Conservation (phyloP, 352 stramenopile genomes). For the Pythium phragmiticola region DNA sequence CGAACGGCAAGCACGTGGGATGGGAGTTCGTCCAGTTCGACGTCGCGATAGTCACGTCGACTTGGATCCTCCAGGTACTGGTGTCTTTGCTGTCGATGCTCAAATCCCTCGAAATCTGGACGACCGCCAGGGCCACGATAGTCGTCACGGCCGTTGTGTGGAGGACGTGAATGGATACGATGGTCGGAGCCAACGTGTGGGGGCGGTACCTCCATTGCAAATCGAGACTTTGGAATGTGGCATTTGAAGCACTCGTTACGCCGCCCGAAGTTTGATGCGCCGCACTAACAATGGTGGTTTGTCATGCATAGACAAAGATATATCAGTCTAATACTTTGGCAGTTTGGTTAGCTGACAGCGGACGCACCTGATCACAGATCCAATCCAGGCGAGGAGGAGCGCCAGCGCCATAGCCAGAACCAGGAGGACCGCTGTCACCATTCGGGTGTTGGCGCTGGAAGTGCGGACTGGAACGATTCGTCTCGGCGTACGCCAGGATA, state of each 20-base stretch:
- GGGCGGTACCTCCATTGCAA: constrained; percentile 26
- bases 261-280: constrained; percentile 71
- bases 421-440: not conserved
- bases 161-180: not conserved
- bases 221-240: constrained; percentile 29
- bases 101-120: not conserved
- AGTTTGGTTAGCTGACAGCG: not conserved
- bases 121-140: not conserved
- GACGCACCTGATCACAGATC: constrained; percentile 61
- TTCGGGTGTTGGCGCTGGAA: not conserved
- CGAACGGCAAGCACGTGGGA: constrained; percentile 70
- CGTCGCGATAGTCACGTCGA: constrained; percentile 10
- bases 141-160: not conserved
- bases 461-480: constrained; percentile 17
- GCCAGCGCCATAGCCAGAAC: constrained; percentile 18
- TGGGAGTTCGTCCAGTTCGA: constrained; percentile 26
- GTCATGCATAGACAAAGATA: not conserved
- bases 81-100: not conserved
- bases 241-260: constrained; percentile 75
- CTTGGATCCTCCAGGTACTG: not conserved
- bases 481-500: constrained; percentile 20
- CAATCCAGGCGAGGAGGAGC: constrained; percentile 47
- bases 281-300: constrained; percentile 38
- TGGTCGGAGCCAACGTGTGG: not conserved
- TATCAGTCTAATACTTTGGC: not conserved